A percentile compares a stretch with the other conserved stretches of the same genome.
Evolutionary conservation across 2,329 filamentous ascomycete species (phyloP).

Genomic region (Fusarium austroafricanum): DNA sequence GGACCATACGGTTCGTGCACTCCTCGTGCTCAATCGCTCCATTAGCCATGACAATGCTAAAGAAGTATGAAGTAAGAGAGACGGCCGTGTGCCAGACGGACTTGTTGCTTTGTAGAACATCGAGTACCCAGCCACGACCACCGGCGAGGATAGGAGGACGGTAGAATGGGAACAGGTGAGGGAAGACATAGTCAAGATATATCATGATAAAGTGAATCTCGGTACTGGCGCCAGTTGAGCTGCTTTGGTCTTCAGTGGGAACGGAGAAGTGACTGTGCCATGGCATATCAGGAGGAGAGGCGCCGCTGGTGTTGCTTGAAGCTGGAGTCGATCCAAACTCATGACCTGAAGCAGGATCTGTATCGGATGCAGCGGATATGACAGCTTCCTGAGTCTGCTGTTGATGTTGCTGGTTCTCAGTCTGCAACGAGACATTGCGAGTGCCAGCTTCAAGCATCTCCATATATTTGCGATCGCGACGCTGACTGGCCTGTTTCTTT

Average conservation of each 20-base stretch:
- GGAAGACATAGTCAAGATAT: conserved; percentile 71
- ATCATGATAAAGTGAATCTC: conserved; percentile 63
- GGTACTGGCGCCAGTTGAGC: conserved; percentile 42
- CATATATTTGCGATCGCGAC: conserved; percentile 62
- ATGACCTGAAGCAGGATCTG: conserved; percentile 43
- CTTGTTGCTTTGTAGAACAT: conserved; percentile 66
- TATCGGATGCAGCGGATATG: conserved; percentile 45
- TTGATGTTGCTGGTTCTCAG: conserved; percentile 7
- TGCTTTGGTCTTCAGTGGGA: conserved; percentile 37
- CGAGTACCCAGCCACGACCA: conserved; percentile 71
- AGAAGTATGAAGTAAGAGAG: conserved; percentile 68
- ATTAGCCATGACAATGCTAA: conserved; percentile 58
- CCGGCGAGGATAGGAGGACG: conserved; percentile 65
- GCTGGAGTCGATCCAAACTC: conserved; percentile 45
- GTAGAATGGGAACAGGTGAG: conserved; percentile 73
- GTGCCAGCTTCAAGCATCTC: conserved; percentile 55
- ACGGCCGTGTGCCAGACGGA: conserved; percentile 68
- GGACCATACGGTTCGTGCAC: conserved; percentile 52
- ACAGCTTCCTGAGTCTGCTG: conserved; percentile 9
- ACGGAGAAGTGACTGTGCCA: conserved; percentile 49
- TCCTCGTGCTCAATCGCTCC: conserved; percentile 49
- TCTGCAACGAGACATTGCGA: conserved; percentile 40
- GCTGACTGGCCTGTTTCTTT: conserved; percentile 63
- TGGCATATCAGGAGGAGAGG: conserved; percentile 49
- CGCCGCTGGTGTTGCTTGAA: conserved; percentile 47